Evolutionary conservation across 1,139 yeast species (phyloP), one percentile per base, ranked within the genome.

Genomic region (Yamadazyma friedrichii): DNA sequence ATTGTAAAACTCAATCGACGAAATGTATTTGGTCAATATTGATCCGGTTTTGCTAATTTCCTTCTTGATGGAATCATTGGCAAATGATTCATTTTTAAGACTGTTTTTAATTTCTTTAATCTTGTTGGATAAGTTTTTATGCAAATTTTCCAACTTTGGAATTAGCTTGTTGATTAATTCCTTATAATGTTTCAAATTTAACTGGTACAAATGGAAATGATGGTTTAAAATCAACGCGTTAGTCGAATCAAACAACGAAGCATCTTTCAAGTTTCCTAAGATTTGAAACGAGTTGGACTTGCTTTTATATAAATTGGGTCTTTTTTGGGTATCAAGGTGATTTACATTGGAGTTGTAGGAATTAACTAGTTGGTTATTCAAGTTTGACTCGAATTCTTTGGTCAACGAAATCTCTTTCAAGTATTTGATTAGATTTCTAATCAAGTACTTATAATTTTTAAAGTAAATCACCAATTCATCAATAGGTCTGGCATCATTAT

Each of bases 401-500:
- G 85, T 82, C 42, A 80, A 66, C 4, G 82, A 66, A 33, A 82
- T 70, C 49, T 84, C 87, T 48, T 77, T 78, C 49, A 81, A 73
- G 57, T 85, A 85, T 46, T 70, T 68, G 27, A 80, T 67, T 45
- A 84, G 57, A 13, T 85, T 80, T 51, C 80, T 81, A 47, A 85
- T 70, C 45, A 84, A 75, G 58, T 78, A 78, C 54, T 84, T 80
- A 88, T 91, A 85, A 43, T 77, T 74, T 45, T 81, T 80, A 59
- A 85, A 84, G 53, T 85, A 69, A 42, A 69, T 75, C 41, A 77
- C 61, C 53, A 78, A 62, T 40, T 70, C 70, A 50, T 76, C 80
- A 15, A 76, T 68, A 2, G 83, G 83, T 42, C 56, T 65, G 22
- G 74, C 56, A 43, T 69, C 74, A 40, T 54, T 57, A 2, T 58